Conservation (phyloP, 108 stramenopile species). For the Nannochloropsis oceanica region DNA sequence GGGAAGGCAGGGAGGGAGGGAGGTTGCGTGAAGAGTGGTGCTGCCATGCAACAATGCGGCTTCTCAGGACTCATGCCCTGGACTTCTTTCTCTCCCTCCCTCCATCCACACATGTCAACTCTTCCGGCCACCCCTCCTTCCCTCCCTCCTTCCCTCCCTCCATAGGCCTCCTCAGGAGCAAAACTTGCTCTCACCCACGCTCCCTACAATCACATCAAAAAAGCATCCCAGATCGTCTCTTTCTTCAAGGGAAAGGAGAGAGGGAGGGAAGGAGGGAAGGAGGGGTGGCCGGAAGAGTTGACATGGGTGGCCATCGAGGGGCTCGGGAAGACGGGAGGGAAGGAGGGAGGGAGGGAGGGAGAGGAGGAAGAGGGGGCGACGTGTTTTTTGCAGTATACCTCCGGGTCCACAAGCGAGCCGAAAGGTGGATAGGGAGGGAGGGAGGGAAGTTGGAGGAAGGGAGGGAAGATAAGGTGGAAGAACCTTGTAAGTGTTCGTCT, state of each 20-base stretch:
- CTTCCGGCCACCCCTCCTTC: too few relatives aligned
- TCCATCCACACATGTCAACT: too few relatives aligned
- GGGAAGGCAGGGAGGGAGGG: not conserved
- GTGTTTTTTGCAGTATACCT: not conserved
- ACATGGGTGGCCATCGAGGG: not conserved
- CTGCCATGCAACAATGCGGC: too few relatives aligned
- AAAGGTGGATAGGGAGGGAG: conserved; percentile 82
- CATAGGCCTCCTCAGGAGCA: too few relatives aligned
- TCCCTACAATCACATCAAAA: too few relatives aligned
- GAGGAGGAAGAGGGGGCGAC: not conserved
- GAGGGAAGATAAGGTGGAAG: conserved; percentile 86
- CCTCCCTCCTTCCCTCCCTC: too few relatives aligned
- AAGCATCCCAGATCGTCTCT: too few relatives aligned
- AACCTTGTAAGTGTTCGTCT: too few relatives aligned
- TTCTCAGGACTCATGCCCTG: too few relatives aligned
- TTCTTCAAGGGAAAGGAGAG: not conserved
- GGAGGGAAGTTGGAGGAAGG: conserved; percentile 85
- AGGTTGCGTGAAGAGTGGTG: not conserved
- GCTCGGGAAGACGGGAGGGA: not conserved
- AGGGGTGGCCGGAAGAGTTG: not conserved
- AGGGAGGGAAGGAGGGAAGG: not conserved
- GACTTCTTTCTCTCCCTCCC: too few relatives aligned
- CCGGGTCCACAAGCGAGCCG: conserved; percentile 34
- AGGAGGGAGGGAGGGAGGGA: not conserved
- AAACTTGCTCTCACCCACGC: too few relatives aligned